A percentile compares a stretch with the other conserved stretches of the same genome.
phyloP scores from a whole-genome alignment of 2,329 filamentous ascomycete genomes.

The Verticillium dahliae region DNA sequence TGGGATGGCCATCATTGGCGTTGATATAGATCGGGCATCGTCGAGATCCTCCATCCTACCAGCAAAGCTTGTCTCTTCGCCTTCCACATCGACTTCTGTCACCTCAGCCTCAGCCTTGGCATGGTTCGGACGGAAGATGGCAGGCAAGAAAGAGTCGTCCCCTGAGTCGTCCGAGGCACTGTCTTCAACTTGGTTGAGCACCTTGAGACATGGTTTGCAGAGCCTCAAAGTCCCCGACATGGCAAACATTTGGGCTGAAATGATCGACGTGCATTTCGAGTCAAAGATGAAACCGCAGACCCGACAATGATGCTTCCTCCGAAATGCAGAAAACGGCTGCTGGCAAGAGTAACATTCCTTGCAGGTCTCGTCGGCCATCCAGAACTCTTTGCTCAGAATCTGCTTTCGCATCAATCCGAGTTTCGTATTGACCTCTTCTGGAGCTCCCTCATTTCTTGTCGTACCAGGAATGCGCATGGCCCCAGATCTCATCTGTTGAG shows the following conservation, averaged over 20 bases:
- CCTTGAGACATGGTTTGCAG: slow-evolving; percentile 85
- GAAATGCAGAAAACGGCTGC: slow-evolving; percentile 84
- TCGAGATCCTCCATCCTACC: slow-evolving; percentile 36
- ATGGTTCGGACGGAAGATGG: slow-evolving; percentile 52
- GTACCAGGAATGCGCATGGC: slow-evolving; percentile 49
- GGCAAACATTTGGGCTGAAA: slow-evolving; percentile 80
- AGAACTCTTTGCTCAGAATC: slow-evolving; percentile 89
- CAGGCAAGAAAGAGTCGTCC: slow-evolving; percentile 63
- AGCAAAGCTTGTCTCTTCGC: slow-evolving; percentile 29
- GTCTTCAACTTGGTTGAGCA: slow-evolving; percentile 78
- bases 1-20: slow-evolving; percentile 66
- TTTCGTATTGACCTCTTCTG: slow-evolving; percentile 53
- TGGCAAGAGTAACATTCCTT: slow-evolving; percentile 95
- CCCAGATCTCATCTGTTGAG: slow-evolving; percentile 37
- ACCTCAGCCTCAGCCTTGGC: slow-evolving; percentile 31
- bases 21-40: slow-evolving; percentile 49
- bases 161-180: slow-evolving; percentile 83
- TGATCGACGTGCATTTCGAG: slow-evolving; percentile 88
- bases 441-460: slow-evolving; percentile 47
- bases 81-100: slow-evolving; percentile 29
- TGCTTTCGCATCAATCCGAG: slow-evolving; percentile 74
- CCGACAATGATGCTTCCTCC: slow-evolving; percentile 93
- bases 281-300: slow-evolving; percentile 98
- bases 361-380: slow-evolving; percentile 98
- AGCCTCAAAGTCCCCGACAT: slow-evolving; percentile 79